A percentile compares a stretch with the other conserved stretches of the same genome.
phyloP scores from a whole-genome alignment of 2,329 filamentous ascomycete genomes.

The Penicillium sp. region DNA sequence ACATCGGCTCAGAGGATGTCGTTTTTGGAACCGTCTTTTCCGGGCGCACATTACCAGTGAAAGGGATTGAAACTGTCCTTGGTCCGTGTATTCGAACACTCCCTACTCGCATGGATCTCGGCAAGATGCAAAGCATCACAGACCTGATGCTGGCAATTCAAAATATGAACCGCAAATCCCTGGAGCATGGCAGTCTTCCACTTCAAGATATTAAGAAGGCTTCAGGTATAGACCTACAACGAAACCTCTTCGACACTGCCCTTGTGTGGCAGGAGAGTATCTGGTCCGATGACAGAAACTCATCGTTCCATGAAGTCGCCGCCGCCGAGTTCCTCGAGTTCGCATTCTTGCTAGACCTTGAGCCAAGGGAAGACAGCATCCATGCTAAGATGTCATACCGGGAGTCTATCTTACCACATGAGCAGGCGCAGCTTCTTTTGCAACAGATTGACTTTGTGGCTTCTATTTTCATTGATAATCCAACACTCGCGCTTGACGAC shows the following conservation, averaged over 20 bases:
- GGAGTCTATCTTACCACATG: slow-evolving; percentile 55
- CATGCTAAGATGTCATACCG: slow-evolving; percentile 61
- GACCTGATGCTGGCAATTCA: slow-evolving; percentile 71
- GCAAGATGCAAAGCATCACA: slow-evolving; percentile 53
- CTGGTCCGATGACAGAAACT: slow-evolving; percentile 37
- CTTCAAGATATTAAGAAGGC: slow-evolving; percentile 71
- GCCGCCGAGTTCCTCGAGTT: slow-evolving; percentile 77
- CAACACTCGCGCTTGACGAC: slow-evolving; percentile 37
- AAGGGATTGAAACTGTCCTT: slow-evolving; percentile 71
- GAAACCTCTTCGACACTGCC: slow-evolving; percentile 72
- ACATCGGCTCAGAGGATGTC: slow-evolving; percentile 69
- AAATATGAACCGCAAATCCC: slow-evolving; percentile 64
- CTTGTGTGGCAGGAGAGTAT: slow-evolving; percentile 85
- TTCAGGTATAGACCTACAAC: slow-evolving; percentile 57
- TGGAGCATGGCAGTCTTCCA: slow-evolving; percentile 67
- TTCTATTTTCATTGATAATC: slow-evolving; percentile 45
- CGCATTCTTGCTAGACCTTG: slow-evolving; percentile 74
- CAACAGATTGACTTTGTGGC: slow-evolving; percentile 65
- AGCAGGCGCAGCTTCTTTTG: slow-evolving; percentile 62
- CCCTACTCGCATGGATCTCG: slow-evolving; percentile 69
- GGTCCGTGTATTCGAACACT: slow-evolving; percentile 80
- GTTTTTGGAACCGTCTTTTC: slow-evolving; percentile 80
- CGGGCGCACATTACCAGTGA: slow-evolving; percentile 74
- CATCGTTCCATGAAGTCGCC: slow-evolving; percentile 58
- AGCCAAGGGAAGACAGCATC: slow-evolving; percentile 60